Base-by-base conservation (phyloP, 176 grass and related monocot genomes). In the Carex kokanica region DNA sequence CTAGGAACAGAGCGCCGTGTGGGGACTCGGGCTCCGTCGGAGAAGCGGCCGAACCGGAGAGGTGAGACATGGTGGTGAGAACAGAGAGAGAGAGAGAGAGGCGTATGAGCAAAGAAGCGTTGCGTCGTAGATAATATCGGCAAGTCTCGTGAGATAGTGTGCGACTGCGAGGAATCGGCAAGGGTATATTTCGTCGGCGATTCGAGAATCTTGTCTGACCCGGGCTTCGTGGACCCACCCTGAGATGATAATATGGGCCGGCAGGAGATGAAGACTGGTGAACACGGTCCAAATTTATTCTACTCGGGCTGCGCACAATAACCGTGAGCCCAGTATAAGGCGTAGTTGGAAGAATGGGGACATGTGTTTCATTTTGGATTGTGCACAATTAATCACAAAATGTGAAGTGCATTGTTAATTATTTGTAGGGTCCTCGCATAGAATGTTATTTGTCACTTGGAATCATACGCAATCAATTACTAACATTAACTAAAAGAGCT, bases 1-100 rank as follows among this genome's bases (percentile, higher is more conserved):
- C 88, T 29, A 92, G 81, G 87, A 89, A 78, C 2, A 97, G 77
- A 3, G 92, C 88, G 14, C 66, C 75, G 79, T 92, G 87, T 36
- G 73, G 87, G 2, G 27, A 61, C 12, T 31, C 23, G 32, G n/a
- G 74, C 20, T 63, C 45, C 73, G 11, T 64, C 29, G 56, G 56
- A 31, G 24, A 58, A 4, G 20, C 20, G 4, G 2, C 13, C 61
- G 43, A 34, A 64, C 34, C 13, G 60, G 60, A 67, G 25, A 25
- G 80, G 16, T 49, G 16, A 63, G 55, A 64, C 79, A 77, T 75
- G 23, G 56, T 62, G 17, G 3, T 21, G 20, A 20, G 82, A 84
- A 40, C 24, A 82, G 49, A 41, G 36, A 43, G 16, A 15, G 24
- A 43, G 13, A 49, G 13, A 36, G 16, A 25, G 16, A 25, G 5